Base-by-base conservation (phyloP, 2,329 filamentous ascomycete species). In the Colletotrichum sansevieriae region DNA sequence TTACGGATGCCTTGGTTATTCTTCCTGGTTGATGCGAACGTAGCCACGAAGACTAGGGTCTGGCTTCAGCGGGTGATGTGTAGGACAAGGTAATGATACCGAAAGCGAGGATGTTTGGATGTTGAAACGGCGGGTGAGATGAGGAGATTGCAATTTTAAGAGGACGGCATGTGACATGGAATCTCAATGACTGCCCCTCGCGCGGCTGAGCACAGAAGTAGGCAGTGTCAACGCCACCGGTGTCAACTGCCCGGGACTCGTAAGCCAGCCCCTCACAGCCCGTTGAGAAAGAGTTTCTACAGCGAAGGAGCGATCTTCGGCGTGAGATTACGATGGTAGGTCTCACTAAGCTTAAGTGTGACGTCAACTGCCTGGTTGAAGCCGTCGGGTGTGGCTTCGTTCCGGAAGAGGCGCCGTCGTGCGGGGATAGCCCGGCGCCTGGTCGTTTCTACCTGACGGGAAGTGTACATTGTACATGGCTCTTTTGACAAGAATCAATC, bases 341-440 rank as follows among this genome's bases (percentile, higher is more conserved):
- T 29, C 49, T 52, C 49, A 12, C n/a, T 52, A 52, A 35, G 49
- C 49, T 52, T 25, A 29, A 29, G 15, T 15, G 10, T 52, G 49
- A 52, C 49, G 49, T 52, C 49, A 52, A 25, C 33, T 10, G 15
- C 25, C 25, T 25, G 25, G 5, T 22, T 52, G 49, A 52, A 52
- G 33, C 4, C 0, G 25, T 22, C 18, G 18, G 18, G 22, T 35
- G 49, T 52, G 49, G 49, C 49, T 52, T 52, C 49, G 33, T 13
- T 13, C 13, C 15, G 13, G 49, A 33, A 22, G 11, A 35, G 13
- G 49, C 29, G 49, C 49, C 49, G 29, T 22, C 22, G 49, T 29
- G 49, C 49, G 49, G 49, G 49, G 49, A 52, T 52, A 43, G 20
- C 35, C 54, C 49, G 46, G 8, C 35, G 35, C 35, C 8, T 37